Conservation (phyloP, 371 early-diverging fungal species). For the Sporodiniella umbellata region DNA sequence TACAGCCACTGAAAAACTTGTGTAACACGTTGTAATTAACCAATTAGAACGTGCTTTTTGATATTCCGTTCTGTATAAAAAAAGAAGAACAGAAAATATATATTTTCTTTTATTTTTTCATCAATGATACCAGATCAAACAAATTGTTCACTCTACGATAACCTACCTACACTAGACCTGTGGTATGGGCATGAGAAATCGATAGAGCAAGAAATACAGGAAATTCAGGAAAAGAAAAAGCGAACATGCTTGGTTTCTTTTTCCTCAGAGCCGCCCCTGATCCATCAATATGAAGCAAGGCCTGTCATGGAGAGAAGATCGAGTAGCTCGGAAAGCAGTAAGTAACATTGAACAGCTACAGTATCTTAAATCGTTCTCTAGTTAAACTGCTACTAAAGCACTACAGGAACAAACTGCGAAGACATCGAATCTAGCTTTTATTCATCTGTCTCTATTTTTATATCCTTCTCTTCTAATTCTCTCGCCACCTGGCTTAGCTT, state of each 20-base stretch:
- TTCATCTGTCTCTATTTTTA: neutral
- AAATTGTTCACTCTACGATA: conserved; percentile 29
- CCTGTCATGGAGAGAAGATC: conserved; percentile 10
- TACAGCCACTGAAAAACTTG: no score
- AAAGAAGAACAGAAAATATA: no score
- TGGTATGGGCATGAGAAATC: no score
- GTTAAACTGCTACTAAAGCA: conserved; percentile 19
- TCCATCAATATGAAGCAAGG: conserved; percentile 16
- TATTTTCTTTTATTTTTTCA: neutral
- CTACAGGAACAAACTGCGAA: conserved; percentile 17
- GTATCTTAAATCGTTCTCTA: neutral
- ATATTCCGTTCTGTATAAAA: no score
- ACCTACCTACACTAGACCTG: conserved; percentile 28
- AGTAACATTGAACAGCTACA: neutral
- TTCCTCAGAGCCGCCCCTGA: conserved; percentile 30
- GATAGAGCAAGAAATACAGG: neutral
- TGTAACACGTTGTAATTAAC: no score
- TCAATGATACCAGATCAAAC: neutral
- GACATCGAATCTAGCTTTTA: conserved; percentile 1
- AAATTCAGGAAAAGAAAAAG: conserved; percentile 5
- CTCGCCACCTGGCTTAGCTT: neutral
- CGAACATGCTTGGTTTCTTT: conserved; percentile 22
- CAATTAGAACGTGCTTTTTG: no score
- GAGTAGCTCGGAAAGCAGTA: conserved; percentile 17
- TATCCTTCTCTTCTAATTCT: neutral